Conservation (phyloP, 202 grass and related monocot species). For the Musa balbisiana region DNA sequence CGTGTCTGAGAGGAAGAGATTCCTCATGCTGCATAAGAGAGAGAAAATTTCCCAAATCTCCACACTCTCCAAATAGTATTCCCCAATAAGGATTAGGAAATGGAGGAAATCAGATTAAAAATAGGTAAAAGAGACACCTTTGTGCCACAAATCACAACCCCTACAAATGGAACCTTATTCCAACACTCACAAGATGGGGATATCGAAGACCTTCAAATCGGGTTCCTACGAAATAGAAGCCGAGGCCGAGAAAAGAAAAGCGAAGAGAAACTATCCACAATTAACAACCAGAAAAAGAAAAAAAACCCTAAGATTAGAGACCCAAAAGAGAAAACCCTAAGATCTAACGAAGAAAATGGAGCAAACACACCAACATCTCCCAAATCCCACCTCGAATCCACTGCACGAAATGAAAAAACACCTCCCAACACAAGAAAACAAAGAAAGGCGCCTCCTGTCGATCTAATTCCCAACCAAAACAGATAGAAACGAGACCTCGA, state of each 20-base stretch:
- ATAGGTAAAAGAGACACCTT: neutral
- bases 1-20: slow-evolving; percentile 83
- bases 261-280: neutral
- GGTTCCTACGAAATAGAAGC: neutral
- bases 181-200: neutral
- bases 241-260: neutral
- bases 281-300: neutral
- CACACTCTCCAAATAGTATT: slow-evolving; percentile 50
- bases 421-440: neutral
- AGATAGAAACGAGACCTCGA: slow-evolving; percentile 5
- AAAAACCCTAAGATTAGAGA: neutral
- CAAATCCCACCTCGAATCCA: neutral
- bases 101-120: neutral
- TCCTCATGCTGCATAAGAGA: slow-evolving; percentile 54
- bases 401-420: neutral
- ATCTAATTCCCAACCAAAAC: neutral
- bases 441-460: neutral
- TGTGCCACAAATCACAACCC: neutral
- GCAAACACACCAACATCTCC: neutral
- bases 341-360: neutral
- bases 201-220: neutral
- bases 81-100: neutral
- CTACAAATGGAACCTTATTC: neutral
- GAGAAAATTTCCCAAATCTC: slow-evolving; percentile 85
- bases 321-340: neutral